phyloP scores from a whole-genome alignment of 2,329 filamentous ascomycete species.

The Botrytis deweyae region DNA sequence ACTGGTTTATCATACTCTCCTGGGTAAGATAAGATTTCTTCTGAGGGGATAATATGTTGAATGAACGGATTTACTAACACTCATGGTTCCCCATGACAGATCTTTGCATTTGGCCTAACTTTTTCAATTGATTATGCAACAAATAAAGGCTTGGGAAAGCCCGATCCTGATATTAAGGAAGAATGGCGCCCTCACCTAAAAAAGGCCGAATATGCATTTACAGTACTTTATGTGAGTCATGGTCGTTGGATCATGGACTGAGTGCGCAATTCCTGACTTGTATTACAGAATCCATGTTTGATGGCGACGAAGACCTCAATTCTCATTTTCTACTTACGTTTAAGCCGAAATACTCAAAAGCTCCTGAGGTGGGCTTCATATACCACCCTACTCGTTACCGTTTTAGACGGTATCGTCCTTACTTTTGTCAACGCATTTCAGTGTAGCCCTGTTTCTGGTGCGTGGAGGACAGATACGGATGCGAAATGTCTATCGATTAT shows the following conservation, averaged over 20 bases:
- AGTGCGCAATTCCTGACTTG: not conserved
- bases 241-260: not conserved
- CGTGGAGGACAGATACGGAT: constrained; percentile 49
- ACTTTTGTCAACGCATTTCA: constrained; percentile 88
- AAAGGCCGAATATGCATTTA: constrained; percentile 62
- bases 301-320: constrained; percentile 95
- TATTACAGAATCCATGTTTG: constrained; percentile 71
- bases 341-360: constrained; percentile 74
- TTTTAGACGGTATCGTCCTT: constrained; percentile 72
- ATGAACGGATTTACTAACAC: not conserved
- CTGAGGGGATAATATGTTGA: not conserved
- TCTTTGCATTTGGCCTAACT: constrained; percentile 65
- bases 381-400: constrained; percentile 73
- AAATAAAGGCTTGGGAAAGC: constrained; percentile 64
- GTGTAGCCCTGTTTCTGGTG: constrained; percentile 71
- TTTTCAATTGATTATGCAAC: constrained; percentile 66
- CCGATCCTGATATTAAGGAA: constrained; percentile 58
- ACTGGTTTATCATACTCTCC: constrained; percentile 76
- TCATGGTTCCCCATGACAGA: not conserved
- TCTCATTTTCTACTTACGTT: constrained; percentile 81
- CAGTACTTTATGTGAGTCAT: constrained; percentile 57
- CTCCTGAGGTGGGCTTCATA: constrained; percentile 82
- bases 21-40: constrained; percentile 54
- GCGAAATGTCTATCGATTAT: constrained; percentile 52
- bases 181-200: constrained; percentile 54